Base-by-base conservation (phyloP, 176 grass and related monocot species). In the Oryza longistaminata region DNA sequence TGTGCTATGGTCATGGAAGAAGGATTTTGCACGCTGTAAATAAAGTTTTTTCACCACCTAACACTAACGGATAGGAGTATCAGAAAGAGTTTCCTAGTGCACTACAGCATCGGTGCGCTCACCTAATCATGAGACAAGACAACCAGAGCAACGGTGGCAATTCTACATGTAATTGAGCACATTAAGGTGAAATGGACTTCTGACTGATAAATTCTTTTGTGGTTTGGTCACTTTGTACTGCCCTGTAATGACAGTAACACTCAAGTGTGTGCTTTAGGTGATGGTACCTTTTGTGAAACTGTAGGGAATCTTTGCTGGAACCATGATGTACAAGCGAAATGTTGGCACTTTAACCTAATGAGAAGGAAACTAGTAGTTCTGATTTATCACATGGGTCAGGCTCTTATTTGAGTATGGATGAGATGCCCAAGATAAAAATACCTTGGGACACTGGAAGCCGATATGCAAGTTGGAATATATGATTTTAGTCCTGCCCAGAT, bases 281-380 rank as follows among this genome's bases (percentile, higher is more conserved):
- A 85, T 88, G 26, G 73, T 73, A 88, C 83, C 78, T 87, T 85
- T 86, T 77, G 74, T 77, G 79, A 88, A 88, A 91, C 84, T 68
- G 40, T 70, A 46, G 73, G 77, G 90, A 88, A 90, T 86, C 85
- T 92, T 88, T 85, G 73, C 76, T 90, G 72, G 88, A 95, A 92
- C 88, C 70, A 85, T 83, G 49, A 88, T 90, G 81, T 68, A 77
- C 76, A 90, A 91, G 76, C 72, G 15, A 87, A 90, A 77, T 76
- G 43, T 68, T 83, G 88, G 62, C 87, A 85, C 87, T 95, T 90
- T 81, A 90, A 92, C 85, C 79, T 50, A 73, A 86, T 66, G 60
- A 31, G 86, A 90, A 90, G 87, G 81, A 86, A 92, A 74, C 81
- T 75, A 39, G 42, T 79, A 82, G 64, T 68, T 87, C 64, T 91